Evolutionary conservation across 257 asterid genomes (phyloP).

Genomic region (Lycium barbarum): DNA sequence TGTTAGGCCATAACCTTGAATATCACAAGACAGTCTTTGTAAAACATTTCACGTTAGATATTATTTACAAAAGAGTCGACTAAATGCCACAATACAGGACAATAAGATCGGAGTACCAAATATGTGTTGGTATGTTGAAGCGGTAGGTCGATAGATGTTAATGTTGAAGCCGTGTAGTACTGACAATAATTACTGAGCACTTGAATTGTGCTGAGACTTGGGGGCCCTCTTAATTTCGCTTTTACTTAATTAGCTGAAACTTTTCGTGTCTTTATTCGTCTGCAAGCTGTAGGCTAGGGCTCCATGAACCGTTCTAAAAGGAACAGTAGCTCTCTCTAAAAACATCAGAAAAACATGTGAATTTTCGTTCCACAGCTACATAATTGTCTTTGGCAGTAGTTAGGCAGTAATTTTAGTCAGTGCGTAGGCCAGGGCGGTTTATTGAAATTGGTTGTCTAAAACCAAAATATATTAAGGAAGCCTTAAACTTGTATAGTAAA

Average conservation of each 20-base stretch:
- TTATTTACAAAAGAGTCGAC: neutral
- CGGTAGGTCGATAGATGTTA: neutral
- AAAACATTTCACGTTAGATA: neutral
- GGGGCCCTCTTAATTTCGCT: neutral
- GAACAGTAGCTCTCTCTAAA: conserved; percentile 5
- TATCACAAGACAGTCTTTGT: neutral
- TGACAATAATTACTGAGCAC: neutral
- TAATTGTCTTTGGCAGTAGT: neutral
- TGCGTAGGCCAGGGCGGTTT: neutral
- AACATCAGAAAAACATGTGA: neutral
- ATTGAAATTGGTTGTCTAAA: neutral
- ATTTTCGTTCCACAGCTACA: neutral
- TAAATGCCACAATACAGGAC: neutral
- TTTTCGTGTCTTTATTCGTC: neutral
- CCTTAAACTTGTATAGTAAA: neutral
- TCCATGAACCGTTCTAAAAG: neutral
- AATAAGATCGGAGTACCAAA: neutral
- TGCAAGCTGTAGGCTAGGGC: neutral
- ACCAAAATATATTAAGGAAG: neutral
- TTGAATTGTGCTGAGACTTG: neutral
- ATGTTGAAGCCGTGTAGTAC: neutral
- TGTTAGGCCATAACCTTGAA: too few relatives aligned
- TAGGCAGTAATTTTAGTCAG: neutral
- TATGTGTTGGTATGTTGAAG: neutral
- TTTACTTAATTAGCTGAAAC: neutral